Evolutionary conservation across 768 basidiomycete species (phyloP), one percentile per base, ranked within the genome.

Genomic region (Phanerodontia chrysosporium): DNA sequence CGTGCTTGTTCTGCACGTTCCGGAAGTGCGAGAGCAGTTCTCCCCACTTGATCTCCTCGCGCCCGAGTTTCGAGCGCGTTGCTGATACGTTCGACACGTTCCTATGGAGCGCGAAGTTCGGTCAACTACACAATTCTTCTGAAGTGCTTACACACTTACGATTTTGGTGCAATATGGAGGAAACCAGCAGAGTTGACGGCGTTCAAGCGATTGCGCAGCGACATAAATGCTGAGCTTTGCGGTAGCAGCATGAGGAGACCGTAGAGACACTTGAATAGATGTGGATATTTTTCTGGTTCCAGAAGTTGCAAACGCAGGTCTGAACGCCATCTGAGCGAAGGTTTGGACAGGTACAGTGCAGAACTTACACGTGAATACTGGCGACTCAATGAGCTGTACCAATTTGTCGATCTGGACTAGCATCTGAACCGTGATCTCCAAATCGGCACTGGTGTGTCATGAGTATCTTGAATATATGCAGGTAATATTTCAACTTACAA

Each of bases 331-430:
- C 36, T 49, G 49, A 32, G 46, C 64, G 7, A 63, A 6, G 28
- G 51, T 30, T 56, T 48, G 49, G 24, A 46, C 30, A 9, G 8
- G 28, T 25, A 55, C n/a, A 5, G 16, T 22, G 5, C 44, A 25
- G 16, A 30, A 72, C 83, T 68, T 67, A 95, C 97, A 97, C 53
- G 97, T 99, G 71, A 99, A 99, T 9, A 98, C 95, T 0, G 97
- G 97, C 0, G 93, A 96, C 71, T 99, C 97, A 60, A 99, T 95
- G 1, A 99, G 80, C 70, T 98, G 96, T 10, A 99, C 97, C 8
- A 99, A 83, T 69, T 97, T 98, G 75, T 98, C 97, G 18, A 98
- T 88, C 66, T 99, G 97, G 1, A 99, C 92, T 22, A 98, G 78
- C 71, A 98, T 85, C 25, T 86, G 85, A 10, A 98, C 96, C 2